Evolutionary conservation across 306 rosid genomes (phyloP), one percentile per base, ranked within the genome.

Genomic region (Trichosanthes cucumerina): DNA sequence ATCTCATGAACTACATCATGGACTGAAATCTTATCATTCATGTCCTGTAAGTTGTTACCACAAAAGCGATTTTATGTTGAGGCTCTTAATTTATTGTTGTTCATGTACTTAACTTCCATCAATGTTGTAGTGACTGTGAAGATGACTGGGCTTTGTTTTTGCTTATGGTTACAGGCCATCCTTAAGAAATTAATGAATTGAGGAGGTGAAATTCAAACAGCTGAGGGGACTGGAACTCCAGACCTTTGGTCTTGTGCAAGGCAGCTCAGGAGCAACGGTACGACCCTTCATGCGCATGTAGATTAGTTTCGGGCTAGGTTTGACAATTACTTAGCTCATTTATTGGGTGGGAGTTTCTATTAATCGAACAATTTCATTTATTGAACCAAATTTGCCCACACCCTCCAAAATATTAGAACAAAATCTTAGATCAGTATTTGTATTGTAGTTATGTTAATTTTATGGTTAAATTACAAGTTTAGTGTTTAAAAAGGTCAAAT

Each of bases 11-110:
- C 86, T 95, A 49, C 88, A 92, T 64, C 91, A 83, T 79, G 95
- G 95, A 80, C 83, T 95, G 70, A 84, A 73, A 83, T 85, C 96
- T 26, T 80, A 89, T 80, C 82, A 52, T 14, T 87, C 92, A 8
- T 86, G 96, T 81, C 98, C 98, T 9, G 98, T 92, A 89, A 92
- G 96, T 84, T 70, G 43, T 81, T 47, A 26, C 24, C n/a, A 46
- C 44, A 70, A 36, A 78, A 33, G 44, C 7, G 6, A 52, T 19
- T 70, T 16, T 66, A 13, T 71, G 56, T 24, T 46, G 38, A 46
- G 41, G 14, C 46, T 23, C 28, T 18, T 65, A 43, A 69, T 69
- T 3, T n/a, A 9, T 9, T 69, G 16, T 68, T 11, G 16, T 68
- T 41, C 33, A 3, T 68, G 34, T 6, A 21, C 54, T n/a, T n/a